phyloP scores from a whole-genome alignment of 148 eudicot genomes.

The Talinum fruticosum region DNA sequence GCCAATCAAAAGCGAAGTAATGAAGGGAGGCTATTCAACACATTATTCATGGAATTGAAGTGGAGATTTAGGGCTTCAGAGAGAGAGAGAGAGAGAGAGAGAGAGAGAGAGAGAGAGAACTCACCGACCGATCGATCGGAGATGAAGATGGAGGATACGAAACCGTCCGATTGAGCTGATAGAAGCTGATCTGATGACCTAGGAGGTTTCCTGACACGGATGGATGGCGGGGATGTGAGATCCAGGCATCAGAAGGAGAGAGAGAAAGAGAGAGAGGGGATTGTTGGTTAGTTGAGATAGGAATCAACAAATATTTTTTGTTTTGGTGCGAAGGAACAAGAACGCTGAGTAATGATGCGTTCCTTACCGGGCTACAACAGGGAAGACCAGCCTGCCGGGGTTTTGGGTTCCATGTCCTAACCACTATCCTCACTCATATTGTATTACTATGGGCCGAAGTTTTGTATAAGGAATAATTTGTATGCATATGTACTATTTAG shows the following conservation, averaged over 20 bases:
- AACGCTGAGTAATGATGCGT: too few species aligned
- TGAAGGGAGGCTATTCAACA: neutral
- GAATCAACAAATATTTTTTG: neutral
- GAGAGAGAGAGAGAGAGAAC: neutral
- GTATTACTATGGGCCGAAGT: neutral
- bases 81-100: neutral
- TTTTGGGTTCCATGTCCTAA: neutral
- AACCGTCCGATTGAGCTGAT: constrained; percentile 11
- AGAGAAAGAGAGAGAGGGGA: neutral
- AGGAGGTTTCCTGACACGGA: neutral
- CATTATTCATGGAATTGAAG: neutral
- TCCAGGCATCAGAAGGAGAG: neutral
- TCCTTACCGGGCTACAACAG: neutral
- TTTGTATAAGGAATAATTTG: too few species aligned
- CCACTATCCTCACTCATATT: neutral
- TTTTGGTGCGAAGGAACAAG: too few species aligned
- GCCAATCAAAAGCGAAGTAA: neutral
- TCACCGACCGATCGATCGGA: constrained; percentile 7
- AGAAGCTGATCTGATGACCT: neutral
- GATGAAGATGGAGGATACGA: neutral
- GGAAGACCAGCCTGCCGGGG: neutral
- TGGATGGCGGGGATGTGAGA: neutral
- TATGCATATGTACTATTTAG: too few species aligned
- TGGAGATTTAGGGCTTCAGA: neutral
- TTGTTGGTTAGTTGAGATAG: neutral